Evolutionary conservation across 306 rosid species (phyloP), one percentile per base, ranked within the genome.

Genomic region (Alnus glutinosa): DNA sequence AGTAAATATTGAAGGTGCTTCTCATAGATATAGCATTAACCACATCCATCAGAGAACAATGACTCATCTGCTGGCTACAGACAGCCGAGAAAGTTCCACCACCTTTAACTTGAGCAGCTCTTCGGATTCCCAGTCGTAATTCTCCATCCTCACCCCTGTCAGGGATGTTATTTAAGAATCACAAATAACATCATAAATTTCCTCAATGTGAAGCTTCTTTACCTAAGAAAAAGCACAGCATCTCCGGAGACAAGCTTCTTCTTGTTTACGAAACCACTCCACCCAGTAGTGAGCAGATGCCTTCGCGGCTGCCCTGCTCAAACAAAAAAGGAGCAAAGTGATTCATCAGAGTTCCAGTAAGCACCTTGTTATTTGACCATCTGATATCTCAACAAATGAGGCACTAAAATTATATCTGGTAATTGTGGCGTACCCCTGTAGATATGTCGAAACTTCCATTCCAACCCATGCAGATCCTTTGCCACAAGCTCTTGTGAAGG

Each of bases 181-280:
- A 9, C 50, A 39, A 1, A 18, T 3, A 18, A 18, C 14, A 18
- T 67, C 32, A 8, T 13, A 79, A 62, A 49, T 7, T 79, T 48
- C 15, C 32, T 39, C 72, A 16, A 34, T 32, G 34, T 13, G 51
- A 75, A 34, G 50, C 23, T 0, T 23, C 55, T 28, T 16, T 90
- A 95, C 99, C 99, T 90, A 19, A 96, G 97, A 75, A 96, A 96
- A 68, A 96, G 90, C 70, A 96, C 99, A 46, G 99, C 99, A 86
- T 96, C 99, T 16, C 99, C 99, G 49, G 99, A 96, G 63, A 90
- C 93, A 5, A 96, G 97, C 92, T 92, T 91, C 87, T 93, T 96
- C 93, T 96, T 96, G 91, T 96, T 96, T 47, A 96, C 99, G 76
- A 93, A 96, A 3, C 97, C 99, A 85, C 99, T 96, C 99, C 99